Evolutionary conservation across 2,329 filamentous ascomycete genomes (phyloP).

Genomic region (Emmonsia crescens): DNA sequence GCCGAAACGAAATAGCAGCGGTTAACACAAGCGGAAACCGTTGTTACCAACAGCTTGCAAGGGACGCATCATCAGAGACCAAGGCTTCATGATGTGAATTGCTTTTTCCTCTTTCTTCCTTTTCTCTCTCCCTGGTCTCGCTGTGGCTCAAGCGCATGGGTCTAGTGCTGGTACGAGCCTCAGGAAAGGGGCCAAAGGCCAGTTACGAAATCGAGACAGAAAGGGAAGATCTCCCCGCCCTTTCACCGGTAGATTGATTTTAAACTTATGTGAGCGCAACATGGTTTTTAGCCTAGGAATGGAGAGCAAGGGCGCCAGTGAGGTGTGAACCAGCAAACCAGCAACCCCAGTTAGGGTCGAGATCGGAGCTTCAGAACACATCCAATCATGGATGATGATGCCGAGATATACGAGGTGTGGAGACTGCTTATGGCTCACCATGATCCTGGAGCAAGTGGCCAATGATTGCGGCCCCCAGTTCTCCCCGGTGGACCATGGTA

Average conservation of each 20-base stretch:
- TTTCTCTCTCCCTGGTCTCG: not conserved
- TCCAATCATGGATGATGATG: constrained; percentile 1
- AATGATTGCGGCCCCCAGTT: not conserved
- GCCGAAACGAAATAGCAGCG: not conserved
- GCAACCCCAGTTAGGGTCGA: not conserved
- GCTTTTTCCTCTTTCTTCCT: not conserved
- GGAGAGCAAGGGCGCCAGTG: not conserved
- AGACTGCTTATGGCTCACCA: not conserved
- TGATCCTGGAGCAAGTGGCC: not conserved
- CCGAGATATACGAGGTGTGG: constrained; percentile 3
- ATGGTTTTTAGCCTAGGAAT: not conserved
- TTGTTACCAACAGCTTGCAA: not conserved
- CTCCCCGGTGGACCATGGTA: too few species aligned
- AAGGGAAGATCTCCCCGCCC: not conserved
- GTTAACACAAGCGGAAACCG: not conserved
- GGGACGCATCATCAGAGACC: not conserved
- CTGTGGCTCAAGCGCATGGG: not conserved
- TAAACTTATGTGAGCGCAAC: not conserved
- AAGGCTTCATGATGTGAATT: not conserved
- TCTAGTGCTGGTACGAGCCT: not conserved
- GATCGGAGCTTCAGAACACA: not conserved
- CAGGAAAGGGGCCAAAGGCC: not conserved
- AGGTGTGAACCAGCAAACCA: not conserved
- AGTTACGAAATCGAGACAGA: not conserved
- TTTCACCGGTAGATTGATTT: not conserved